Evolutionary conservation across 1,139 yeast species (phyloP).

Genomic region (Tardiomyces digboiensis): DNA sequence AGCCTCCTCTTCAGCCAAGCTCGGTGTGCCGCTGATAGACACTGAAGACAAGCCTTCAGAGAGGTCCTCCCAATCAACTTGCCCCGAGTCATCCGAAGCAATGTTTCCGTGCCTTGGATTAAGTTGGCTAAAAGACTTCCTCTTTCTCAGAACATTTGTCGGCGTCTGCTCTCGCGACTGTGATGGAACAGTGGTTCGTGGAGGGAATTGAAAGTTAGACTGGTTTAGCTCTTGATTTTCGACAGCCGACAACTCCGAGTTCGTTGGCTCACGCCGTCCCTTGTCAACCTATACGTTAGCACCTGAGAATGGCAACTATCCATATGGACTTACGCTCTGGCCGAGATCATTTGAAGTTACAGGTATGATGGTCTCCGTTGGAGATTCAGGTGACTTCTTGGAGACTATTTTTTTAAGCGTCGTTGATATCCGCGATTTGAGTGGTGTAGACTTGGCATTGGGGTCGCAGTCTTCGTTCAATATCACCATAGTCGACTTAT

Average conservation of each 20-base stretch:
- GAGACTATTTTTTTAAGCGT: not conserved
- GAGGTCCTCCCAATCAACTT: not conserved
- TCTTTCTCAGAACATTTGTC: not conserved
- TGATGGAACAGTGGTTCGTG: not conserved
- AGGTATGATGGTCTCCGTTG: too few relatives aligned
- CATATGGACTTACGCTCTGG: too few relatives aligned
- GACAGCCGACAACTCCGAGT: too few relatives aligned
- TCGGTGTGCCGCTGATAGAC: conserved; percentile 1
- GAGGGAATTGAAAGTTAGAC: not conserved
- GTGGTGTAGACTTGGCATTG: not conserved
- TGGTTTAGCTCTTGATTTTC: too few relatives aligned
- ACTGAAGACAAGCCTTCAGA: conserved; percentile 2
- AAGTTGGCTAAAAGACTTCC: not conserved
- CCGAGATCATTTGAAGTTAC: too few relatives aligned
- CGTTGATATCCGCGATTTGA: not conserved
- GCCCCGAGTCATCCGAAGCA: not conserved
- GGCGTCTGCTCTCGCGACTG: not conserved
- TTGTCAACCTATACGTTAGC: too few relatives aligned
- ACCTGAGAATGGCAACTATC: too few relatives aligned
- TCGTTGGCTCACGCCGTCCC: too few relatives aligned
- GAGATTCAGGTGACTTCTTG: not conserved
- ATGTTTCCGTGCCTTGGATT: not conserved
- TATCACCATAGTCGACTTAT: too few relatives aligned
- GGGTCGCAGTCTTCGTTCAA: too few relatives aligned
- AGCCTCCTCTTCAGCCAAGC: conserved; percentile 7